These are phyloP conservation scores for Alternaria ethzedia DNA, from an alignment of 2,329 filamentous ascomycete genomes.

Conservation along the genomic window DNA sequence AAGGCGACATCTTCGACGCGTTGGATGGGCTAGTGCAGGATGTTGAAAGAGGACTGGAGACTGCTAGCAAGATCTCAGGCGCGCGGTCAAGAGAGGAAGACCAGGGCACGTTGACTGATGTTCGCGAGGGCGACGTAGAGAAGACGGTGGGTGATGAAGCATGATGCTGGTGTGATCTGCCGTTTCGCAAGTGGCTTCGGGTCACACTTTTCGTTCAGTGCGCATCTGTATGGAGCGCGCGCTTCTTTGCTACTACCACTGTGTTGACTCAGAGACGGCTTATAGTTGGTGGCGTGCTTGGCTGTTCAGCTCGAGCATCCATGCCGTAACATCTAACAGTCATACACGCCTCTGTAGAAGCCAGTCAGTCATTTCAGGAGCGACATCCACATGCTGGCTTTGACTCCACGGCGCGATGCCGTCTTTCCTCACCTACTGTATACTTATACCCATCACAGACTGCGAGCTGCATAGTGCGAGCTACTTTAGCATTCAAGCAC, in stretches of 20 bases:
- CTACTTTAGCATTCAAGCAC: background rate
- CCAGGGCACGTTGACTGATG: conserved; percentile 12
- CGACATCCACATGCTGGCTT: background rate
- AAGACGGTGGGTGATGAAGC: conserved; percentile 4
- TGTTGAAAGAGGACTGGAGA: conserved; percentile 45
- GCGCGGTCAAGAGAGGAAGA: conserved; percentile 16
- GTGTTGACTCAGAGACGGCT: background rate
- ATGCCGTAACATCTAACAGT: background rate
- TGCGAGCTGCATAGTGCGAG: no score
- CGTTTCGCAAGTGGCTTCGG: background rate
- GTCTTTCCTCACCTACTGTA: background rate
- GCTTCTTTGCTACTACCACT: background rate
- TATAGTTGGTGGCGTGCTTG: background rate
- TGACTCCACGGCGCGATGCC: background rate
- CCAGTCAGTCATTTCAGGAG: background rate
- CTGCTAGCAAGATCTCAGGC: conserved; percentile 43
- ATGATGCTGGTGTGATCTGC: background rate
- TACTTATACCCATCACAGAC: background rate
- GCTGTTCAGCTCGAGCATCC: background rate
- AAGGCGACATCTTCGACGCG: conserved; percentile 44
- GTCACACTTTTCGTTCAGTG: background rate
- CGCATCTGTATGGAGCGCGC: background rate
- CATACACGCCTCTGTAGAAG: background rate
- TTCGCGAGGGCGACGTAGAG: conserved; percentile 4
- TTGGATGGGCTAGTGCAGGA: conserved; percentile 46